Evolutionary conservation across 768 basidiomycete genomes (phyloP), one percentile per base, ranked within the genome.

Genomic region (Xerocomellus amylosporus): DNA sequence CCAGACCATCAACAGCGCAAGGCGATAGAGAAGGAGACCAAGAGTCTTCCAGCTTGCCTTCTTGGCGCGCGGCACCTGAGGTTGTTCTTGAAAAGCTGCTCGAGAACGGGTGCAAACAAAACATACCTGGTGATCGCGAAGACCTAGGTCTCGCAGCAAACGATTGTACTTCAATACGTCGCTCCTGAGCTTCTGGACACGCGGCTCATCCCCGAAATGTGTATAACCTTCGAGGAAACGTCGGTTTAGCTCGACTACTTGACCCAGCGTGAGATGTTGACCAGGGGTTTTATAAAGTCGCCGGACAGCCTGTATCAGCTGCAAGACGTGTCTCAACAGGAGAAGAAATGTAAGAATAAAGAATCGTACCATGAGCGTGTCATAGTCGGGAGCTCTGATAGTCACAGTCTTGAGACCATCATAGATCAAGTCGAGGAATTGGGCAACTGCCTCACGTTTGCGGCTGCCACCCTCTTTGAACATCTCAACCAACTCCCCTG

Each of bases 221-320:
- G 83, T 79, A 66, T 98, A 98, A 0, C 92, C 96, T 68, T 95
- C 90, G 59, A 98, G 81, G 64, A 98, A 86, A 38, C 96, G 87
- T 63, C 89, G 85, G 70, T 93, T 96, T 39, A 98, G 77, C 68
- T 97, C 94, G 24, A 98, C 94, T 13, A 97, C 93, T 76, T 98
- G 96, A 37, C 95, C 90, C 37, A 98, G 75, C 0, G 95, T 95
- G 56, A 97, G 78, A 68, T 96, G 88, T 70, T 96, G 93, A 5
- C 93, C 90, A 15, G 96, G 96, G 0, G 93, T 88, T 65, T 94
- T 93, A 73, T 98, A 98, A 48, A 98, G 74, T 48, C 96, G 81
- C 48, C 96, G 85, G 15, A 89, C 92, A 22, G 95, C 96, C 82
- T 98, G 96, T 51, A 98, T 93, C 53, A 98, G 82, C 94, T 97